Evolutionary conservation across 306 rosid genomes (phyloP), one percentile per base, ranked within the genome.

Genomic region (Rosa persica): DNA sequence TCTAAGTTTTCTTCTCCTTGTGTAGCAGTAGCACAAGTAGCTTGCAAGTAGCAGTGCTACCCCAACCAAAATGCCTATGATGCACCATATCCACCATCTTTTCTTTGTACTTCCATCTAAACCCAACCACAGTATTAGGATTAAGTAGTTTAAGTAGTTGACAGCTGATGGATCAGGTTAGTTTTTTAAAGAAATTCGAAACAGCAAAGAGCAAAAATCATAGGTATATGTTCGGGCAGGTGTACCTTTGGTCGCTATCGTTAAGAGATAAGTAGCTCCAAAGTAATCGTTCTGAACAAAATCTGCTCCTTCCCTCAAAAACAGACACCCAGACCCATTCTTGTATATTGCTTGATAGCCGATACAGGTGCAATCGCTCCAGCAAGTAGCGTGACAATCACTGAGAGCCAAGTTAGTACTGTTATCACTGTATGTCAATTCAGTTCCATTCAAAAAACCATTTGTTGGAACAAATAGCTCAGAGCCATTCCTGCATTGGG

Each of bases 301-400:
- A 19, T 42, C 44, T 39, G 78, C 57, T 51, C 73, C 67, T 19
- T 49, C 27, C 5, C n/a, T 70, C 43, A 72, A 25, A 71, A 60
- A 70, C 48, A 5, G 27, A 54, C 84, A 81, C 25, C 84, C 84
- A 48, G 84, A 39, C 13, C 84, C 81, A 27, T 81, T 81, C 36
- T 3, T 0, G 65, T 70, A 5, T 40, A 27, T 15, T 51, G 20
- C 36, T 52, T 30, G 3, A 12, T 62, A 81, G 62, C 77, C 84
- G 12, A 70, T 64, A 44, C 84, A 81, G 48, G 81, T n/a, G 84
- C 84, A 76, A 76, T 81, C 70, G 40, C 75, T 76, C 84, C 84
- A 76, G 80, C 84, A 81, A 30, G 51, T 70, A 25, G 77, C n/a
- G 3, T 81, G 78, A 42, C 84, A 81, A 17, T 81, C 78, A 40